phyloP scores from a whole-genome alignment of 805 yeast genomes.

The Sugiyamaella boreocaroliniensis region DNA sequence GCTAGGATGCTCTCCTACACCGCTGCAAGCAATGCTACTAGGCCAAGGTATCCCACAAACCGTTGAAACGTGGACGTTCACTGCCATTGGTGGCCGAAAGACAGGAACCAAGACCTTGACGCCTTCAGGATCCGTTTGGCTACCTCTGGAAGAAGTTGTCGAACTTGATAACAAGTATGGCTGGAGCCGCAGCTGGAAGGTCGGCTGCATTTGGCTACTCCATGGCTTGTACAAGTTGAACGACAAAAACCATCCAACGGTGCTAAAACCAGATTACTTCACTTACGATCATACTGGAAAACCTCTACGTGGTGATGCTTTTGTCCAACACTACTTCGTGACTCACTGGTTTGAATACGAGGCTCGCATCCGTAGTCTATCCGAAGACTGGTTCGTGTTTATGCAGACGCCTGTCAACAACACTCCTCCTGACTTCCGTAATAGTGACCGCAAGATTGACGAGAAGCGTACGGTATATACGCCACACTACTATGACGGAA shows the following conservation, averaged over 20 bases:
- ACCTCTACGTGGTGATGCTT: constrained; percentile 43
- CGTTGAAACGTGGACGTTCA: constrained; percentile 61
- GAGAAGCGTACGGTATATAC: constrained; percentile 50
- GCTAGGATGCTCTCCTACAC: constrained; percentile 75
- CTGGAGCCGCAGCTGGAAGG: constrained; percentile 65
- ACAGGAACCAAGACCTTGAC: constrained; percentile 49
- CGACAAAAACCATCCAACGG: constrained; percentile 26
- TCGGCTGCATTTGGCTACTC: constrained; percentile 77
- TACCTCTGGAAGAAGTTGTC: constrained; percentile 27
- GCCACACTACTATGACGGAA: constrained; percentile 89
- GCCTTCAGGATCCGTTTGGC: constrained; percentile 70
- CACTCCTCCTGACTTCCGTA: constrained; percentile 60
- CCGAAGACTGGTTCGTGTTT: constrained; percentile 46
- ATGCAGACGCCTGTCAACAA: constrained; percentile 80
- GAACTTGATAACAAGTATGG: constrained; percentile 53
- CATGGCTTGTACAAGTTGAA: constrained; percentile 63
- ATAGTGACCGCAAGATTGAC: constrained; percentile 26
- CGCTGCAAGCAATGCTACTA: constrained; percentile 57
- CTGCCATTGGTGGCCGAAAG: constrained; percentile 69
- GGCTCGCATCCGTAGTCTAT: constrained; percentile 40
- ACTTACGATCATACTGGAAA: constrained; percentile 30
- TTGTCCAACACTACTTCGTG: constrained; percentile 58
- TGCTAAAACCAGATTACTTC: constrained; percentile 50
- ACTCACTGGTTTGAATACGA: constrained; percentile 49
- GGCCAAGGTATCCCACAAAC: constrained; percentile 70